Conservation (phyloP, 2,329 filamentous ascomycete genomes). For the Ophiocordyceps camponoti-floridani region DNA sequence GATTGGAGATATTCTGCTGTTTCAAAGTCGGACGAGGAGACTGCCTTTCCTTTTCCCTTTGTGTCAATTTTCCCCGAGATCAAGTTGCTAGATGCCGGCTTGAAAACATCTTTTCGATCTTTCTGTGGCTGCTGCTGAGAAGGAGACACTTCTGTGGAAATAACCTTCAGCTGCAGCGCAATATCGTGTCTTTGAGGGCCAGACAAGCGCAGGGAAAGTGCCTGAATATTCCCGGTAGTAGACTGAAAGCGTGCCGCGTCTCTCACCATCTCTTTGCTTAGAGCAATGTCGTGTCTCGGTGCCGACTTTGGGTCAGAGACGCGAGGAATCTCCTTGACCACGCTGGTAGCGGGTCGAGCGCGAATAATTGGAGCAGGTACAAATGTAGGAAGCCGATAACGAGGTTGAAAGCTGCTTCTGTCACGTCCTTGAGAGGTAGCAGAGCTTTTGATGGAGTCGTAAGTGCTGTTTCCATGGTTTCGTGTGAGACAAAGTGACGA, state of each 20-base stretch:
- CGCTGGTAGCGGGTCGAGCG: conserved; percentile 3
- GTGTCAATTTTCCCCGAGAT: background rate
- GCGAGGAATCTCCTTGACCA: conserved; percentile 1
- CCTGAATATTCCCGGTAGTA: no score
- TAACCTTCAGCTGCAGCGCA: no score
- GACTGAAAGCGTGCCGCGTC: background rate
- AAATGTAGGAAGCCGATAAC: conserved; percentile 5
- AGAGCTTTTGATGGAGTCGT: background rate
- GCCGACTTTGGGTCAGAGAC: background rate
- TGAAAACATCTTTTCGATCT: background rate
- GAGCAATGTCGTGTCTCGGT: background rate
- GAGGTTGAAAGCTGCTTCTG: conserved; percentile 4
- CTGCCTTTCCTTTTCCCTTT: no score
- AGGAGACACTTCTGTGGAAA: no score
- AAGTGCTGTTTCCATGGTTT: background rate
- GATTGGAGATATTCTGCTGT: background rate
- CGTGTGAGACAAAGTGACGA: conserved; percentile 1
- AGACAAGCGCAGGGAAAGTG: no score
- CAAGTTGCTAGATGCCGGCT: background rate
- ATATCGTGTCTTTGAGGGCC: no score
- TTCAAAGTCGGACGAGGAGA: background rate
- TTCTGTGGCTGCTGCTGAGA: no score
- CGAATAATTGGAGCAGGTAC: conserved; percentile 2
- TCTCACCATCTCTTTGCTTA: background rate
- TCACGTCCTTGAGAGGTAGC: background rate